Conservation (phyloP, 495 filamentous ascomycete genomes). For the Penicillium longicatenatum region DNA sequence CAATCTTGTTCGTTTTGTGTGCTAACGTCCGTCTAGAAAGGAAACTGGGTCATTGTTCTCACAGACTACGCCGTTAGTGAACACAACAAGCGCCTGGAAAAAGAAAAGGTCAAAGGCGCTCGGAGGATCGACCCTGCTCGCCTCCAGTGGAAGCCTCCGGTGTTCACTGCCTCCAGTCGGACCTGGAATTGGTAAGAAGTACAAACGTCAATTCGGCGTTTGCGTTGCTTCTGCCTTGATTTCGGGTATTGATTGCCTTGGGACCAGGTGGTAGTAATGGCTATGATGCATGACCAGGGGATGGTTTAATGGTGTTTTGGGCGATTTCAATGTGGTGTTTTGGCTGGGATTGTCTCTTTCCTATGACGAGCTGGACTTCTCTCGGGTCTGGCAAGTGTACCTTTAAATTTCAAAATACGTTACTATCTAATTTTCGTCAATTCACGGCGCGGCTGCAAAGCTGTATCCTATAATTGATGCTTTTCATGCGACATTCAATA, state of each 20-base stretch:
- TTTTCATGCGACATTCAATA: neutral
- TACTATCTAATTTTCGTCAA: neutral
- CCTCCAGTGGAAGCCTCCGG: conserved; percentile 93
- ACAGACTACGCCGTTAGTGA: conserved; percentile 78
- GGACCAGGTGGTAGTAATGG: neutral
- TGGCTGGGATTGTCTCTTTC: conserved; percentile 2
- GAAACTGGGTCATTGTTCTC: conserved; percentile 89
- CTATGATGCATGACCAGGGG: neutral
- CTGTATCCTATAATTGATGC: neutral
- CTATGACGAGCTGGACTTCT: neutral
- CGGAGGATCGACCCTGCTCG: conserved; percentile 74
- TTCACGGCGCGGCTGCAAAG: neutral
- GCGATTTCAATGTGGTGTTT: conserved; percentile 4
- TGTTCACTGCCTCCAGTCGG: conserved; percentile 82
- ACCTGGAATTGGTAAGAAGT: conserved; percentile 88
- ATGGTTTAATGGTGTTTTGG: conserved; percentile 12
- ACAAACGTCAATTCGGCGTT: neutral
- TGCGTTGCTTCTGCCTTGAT: neutral
- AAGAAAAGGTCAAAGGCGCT: conserved; percentile 75
- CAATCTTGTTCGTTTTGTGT: conserved; percentile 22
- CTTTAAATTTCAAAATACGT: neutral
- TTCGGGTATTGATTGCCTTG: neutral
- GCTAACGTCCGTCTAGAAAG: conserved; percentile 55
- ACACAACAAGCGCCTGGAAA: conserved; percentile 67
- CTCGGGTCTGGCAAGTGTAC: neutral